Conservation (phyloP, 2,329 filamentous ascomycete species). For the Cryoendolithus antarcticus region DNA sequence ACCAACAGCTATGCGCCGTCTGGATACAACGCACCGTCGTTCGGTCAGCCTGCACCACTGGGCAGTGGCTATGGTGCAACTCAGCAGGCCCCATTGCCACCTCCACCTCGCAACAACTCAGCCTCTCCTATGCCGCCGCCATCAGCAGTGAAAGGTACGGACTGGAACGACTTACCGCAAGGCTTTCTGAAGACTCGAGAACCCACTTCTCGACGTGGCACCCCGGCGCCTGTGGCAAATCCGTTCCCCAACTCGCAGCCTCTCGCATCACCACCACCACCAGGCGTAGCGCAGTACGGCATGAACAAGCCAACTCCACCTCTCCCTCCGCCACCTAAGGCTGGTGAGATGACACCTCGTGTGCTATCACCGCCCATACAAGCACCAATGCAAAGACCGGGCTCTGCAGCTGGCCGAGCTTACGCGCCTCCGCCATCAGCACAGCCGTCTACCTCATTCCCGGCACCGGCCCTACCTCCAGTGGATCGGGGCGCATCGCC, state of each 20-base stretch:
- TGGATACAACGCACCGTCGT: constrained; percentile 34
- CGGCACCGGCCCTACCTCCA: constrained; percentile 39
- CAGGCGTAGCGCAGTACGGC: constrained; percentile 40
- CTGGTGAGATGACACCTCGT: constrained; percentile 50
- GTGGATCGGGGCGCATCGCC: constrained; percentile 69
- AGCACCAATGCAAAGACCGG: constrained; percentile 36
- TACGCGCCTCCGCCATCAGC: constrained; percentile 50
- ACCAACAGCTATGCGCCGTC: constrained; percentile 20
- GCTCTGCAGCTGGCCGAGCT: constrained; percentile 45
- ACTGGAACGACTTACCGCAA: constrained; percentile 93
- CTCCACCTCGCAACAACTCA: constrained; percentile 53
- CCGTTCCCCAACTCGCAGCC: constrained; percentile 58
- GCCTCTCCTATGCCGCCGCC: constrained; percentile 56
- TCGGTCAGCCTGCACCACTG: constrained; percentile 25
- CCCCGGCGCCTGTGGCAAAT: constrained; percentile 57
- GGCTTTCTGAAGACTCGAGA: constrained; percentile 56
- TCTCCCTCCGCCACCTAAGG: constrained; percentile 75
- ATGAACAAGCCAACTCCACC: constrained; percentile 55
- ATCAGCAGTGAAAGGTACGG: constrained; percentile 57
- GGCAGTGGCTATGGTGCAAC: constrained; percentile 33
- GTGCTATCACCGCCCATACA: constrained; percentile 58
- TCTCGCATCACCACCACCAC: constrained; percentile 41
- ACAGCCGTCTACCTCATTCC: constrained; percentile 28
- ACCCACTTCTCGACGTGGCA: constrained; percentile 53
- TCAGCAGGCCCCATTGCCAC: constrained; percentile 36